Base-by-base conservation (phyloP, 768 basidiomycete genomes). In the Boletus fagicola region DNA sequence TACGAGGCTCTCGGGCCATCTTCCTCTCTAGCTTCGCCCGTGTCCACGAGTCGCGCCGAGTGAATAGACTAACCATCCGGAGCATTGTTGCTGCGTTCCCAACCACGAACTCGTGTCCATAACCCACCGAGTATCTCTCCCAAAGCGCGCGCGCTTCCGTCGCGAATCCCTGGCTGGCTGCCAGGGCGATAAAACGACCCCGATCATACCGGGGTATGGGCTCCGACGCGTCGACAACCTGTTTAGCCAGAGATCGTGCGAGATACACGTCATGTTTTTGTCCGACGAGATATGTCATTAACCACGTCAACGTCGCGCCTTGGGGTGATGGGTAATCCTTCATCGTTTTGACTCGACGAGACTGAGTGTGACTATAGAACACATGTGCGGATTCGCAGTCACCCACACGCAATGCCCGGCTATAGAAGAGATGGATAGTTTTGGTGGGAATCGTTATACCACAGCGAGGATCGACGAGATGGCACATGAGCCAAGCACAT, bases 121-220 rank as follows among this genome's bases (percentile, higher is more conserved):
- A 67, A 22, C 80, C 81, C 40, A 59, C 64, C 1, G 80, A 70
- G 65, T 81, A 85, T 58, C 77, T 76, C 60, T 82, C 79, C 84
- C 85, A 90, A 18, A 90, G 75, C 9, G 65, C 62, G 20, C 84
- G 76, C 22, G 86, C 81, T 16, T 77, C 66, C 6, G 59, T 67
- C 5, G 78, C 77, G 46, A 83, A 79, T 9, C 86, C 84, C 24
- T 71, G 66, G 26, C 68, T 62, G 1, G 85, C 86, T 8, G 72
- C 59, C 18, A 76, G 58, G 0, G 75, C 62, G 55, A 90, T 80
- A 59, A 88, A 79, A 7, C 65, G 66, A 4, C 79, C 76, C n/a
- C 84, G 80, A 57, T 72, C 72, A 35, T 75, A 65, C 4, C 75
- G 60, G 2, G 80, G 78, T 44, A 90, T 66, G 2, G 68, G 65